Base-by-base conservation (phyloP, 768 basidiomycete genomes). In the Tulasnella sp. region DNA sequence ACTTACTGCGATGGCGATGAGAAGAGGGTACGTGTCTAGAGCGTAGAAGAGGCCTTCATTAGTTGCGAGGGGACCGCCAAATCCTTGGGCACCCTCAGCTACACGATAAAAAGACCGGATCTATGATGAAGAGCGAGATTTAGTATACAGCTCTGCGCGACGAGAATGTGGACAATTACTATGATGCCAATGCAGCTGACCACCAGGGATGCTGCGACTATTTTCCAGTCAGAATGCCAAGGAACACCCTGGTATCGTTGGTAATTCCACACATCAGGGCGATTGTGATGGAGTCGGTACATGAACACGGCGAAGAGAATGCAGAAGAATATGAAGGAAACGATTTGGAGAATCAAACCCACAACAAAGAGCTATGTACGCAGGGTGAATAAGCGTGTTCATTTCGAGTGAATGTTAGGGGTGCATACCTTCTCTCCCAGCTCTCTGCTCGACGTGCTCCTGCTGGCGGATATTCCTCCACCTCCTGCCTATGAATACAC, bases 61-160 rank as follows among this genome's bases (percentile, higher is more conserved):
- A 2, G 70, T 77, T 5, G 75, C 70, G 19, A 84, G 69, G 33
- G 66, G 65, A 2, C 79, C 79, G 19, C 62, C 53, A 62, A 67
- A 82, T n/a, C 83, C 83, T 62, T 81, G 66, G 3, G 75, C 72
- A 25, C 77, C 69, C 57, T 86, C 82, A 15, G 71, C 66, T 12
- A 66, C 58, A 54, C 75, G 72, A 66, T 77, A 86, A 1, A 70
- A 62, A 33, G 78, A 83, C 49, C 83, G 81, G 56, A 81, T 70
- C 53, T 54, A 16, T n/a, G 9, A 28, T 13, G 7, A 10, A 42
- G 9, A 13, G n/a, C n/a, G n/a, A n/a, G n/a, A n/a, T n/a, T n/a
- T n/a, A n/a, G n/a, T n/a, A n/a, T n/a, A n/a, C n/a, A n/a, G n/a
- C n/a, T n/a, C n/a, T n/a, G n/a, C n/a, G n/a, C n/a, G n/a, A n/a